phyloP scores from a whole-genome alignment of 1,284 basidiomycete genomes.

The Cystobasidium pallidum region DNA sequence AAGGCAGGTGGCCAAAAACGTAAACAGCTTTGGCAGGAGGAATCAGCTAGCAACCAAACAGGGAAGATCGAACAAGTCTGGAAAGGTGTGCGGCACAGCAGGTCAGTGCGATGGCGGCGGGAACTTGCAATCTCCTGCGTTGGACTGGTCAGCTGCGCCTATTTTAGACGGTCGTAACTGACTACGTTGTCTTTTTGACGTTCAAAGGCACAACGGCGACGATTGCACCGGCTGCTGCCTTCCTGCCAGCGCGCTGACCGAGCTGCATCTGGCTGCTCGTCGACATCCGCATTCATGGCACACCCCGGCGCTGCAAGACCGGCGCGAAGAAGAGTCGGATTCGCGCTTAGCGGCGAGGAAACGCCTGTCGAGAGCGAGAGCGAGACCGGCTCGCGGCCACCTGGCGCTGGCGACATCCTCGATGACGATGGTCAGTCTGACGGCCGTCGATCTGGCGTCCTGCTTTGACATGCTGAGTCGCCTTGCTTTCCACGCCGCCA shows the following conservation, averaged over 20 bases:
- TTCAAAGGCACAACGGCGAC: not conserved
- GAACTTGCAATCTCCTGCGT: not conserved
- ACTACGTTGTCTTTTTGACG: slow-evolving; percentile 7
- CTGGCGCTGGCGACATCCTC: not conserved
- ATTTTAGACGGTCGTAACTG: slow-evolving; percentile 7
- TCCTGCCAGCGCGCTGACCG: not conserved
- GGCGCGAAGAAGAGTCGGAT: slow-evolving; percentile 19
- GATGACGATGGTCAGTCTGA: slow-evolving; percentile 30
- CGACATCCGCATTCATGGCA: not conserved
- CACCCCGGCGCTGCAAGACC: slow-evolving; percentile 5
- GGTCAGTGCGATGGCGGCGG: slow-evolving; percentile 8
- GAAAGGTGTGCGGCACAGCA: not conserved
- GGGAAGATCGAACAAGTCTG: not conserved
- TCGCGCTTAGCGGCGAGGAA: slow-evolving; percentile 11
- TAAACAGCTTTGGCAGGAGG: slow-evolving; percentile 15
- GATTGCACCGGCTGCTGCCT: not conserved
- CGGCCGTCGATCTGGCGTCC: not conserved
- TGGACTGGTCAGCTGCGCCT: no score
- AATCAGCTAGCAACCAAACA: not conserved
- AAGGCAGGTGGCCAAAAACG: not conserved
- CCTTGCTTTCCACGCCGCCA: no score
- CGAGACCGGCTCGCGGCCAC: not conserved
- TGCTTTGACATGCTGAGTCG: slow-evolving; percentile 6
- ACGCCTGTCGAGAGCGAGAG: slow-evolving; percentile 10
- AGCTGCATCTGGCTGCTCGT: not conserved